phyloP scores from a whole-genome alignment of 768 basidiomycete species.

The Panaeolus cyanescens region DNA sequence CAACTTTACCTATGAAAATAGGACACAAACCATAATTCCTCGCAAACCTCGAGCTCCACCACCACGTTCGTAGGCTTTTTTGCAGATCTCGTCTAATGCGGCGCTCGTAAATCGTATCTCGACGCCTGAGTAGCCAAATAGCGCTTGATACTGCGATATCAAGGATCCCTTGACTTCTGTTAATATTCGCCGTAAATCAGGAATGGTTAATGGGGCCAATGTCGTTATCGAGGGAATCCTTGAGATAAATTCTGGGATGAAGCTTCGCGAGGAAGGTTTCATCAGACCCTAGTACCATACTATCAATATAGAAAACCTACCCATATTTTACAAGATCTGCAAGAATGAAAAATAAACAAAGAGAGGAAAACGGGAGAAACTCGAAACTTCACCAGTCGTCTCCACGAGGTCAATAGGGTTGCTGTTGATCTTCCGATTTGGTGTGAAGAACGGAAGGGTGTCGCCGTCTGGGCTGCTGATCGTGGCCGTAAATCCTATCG shows the following conservation, averaged over 20 bases:
- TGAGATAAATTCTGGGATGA: slow-evolving; percentile 95
- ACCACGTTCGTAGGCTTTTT: slow-evolving; percentile 75
- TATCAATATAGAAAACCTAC: slow-evolving; percentile 42
- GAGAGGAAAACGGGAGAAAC: not conserved
- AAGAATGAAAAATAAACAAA: not conserved
- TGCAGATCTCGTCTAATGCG: slow-evolving; percentile 82
- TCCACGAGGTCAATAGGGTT: slow-evolving; percentile 72
- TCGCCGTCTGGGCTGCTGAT: slow-evolving; percentile 29
- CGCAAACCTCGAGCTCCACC: slow-evolving; percentile 90
- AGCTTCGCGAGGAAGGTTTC: slow-evolving; percentile 41
- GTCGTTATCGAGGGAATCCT: slow-evolving; percentile 92
- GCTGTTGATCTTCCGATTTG: slow-evolving; percentile 53
- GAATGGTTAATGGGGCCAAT: slow-evolving; percentile 73
- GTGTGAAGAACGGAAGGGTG: slow-evolving; percentile 73
- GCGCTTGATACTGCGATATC: slow-evolving; percentile 83
- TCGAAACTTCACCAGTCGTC: slow-evolving; percentile 52
- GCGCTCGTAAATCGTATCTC: slow-evolving; percentile 85
- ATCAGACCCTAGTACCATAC: too few relatives aligned
- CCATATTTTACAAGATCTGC: slow-evolving; percentile 86
- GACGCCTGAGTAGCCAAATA: slow-evolving; percentile 82
- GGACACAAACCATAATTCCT: slow-evolving; percentile 73
- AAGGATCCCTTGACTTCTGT: slow-evolving; percentile 92
- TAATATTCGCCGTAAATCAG: slow-evolving; percentile 87
- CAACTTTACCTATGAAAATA: not conserved
- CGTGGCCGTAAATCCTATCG: slow-evolving; percentile 78